phyloP scores from a whole-genome alignment of 306 rosid genomes.

The Leucaena leucocephala region DNA sequence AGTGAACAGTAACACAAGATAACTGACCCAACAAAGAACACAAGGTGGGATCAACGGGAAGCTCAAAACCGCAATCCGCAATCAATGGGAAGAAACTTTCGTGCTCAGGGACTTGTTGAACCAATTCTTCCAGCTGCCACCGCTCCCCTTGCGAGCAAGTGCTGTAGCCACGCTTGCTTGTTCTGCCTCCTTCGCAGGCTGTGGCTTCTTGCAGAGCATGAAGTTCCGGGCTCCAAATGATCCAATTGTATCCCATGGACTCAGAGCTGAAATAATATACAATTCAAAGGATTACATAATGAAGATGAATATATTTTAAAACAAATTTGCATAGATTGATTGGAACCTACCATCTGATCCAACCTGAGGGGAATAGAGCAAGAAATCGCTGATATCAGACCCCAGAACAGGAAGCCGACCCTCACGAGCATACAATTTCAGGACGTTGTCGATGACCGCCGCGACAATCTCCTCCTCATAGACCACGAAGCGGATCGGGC shows the following conservation, averaged over 20 bases:
- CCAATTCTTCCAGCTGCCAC: constrained; percentile 87
- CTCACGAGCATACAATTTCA: constrained; percentile 91
- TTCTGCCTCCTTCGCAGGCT: constrained; percentile 39
- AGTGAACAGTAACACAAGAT: background rate
- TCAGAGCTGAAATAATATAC: constrained; percentile 61
- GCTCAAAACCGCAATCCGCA: background rate
- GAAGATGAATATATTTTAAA: background rate
- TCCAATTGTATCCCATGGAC: constrained; percentile 79
- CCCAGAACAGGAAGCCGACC: constrained; percentile 89
- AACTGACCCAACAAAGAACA: constrained; percentile 11
- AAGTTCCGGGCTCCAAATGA: constrained; percentile 80
- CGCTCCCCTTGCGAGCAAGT: constrained; percentile 42
- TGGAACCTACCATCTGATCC: constrained; percentile 69
- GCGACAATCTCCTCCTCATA: constrained; percentile 71
- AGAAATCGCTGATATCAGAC: constrained; percentile 52
- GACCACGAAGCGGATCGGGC: constrained; percentile 91
- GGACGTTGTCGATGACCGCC: constrained; percentile 75
- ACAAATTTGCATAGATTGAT: background rate
- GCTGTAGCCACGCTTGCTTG: constrained; percentile 23
- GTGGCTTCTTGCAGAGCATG: constrained; percentile 86
- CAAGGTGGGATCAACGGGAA: background rate
- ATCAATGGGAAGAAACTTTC: constrained; percentile 72
- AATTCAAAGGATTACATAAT: too few species aligned
- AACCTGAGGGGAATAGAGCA: constrained; percentile 68
- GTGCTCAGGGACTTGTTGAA: constrained; percentile 76